These are phyloP conservation scores for Mycosphaerelloides madeirae DNA, from an alignment of 2,329 filamentous ascomycete species.

Conservation along the genomic window DNA sequence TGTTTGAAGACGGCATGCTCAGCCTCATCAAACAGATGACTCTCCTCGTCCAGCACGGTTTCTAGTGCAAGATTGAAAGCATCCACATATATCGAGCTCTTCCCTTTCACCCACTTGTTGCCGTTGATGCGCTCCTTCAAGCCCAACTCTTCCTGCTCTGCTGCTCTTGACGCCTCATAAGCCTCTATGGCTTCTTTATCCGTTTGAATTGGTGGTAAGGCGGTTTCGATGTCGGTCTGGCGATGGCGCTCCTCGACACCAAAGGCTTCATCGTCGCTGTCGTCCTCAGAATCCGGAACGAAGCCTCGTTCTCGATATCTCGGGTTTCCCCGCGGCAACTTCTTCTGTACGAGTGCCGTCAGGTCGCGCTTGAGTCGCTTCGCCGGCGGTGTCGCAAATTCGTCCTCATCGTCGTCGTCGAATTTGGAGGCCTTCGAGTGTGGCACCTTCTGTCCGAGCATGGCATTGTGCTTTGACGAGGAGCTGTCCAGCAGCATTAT, in stretches of 20 bases:
- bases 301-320: conserved; percentile 12
- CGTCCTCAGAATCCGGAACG: conserved; percentile 30
- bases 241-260: conserved; percentile 29
- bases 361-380: conserved; percentile 39
- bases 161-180: conserved; percentile 67
- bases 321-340: conserved; percentile 21
- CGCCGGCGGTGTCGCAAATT: conserved; percentile 33
- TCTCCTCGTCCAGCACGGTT: conserved; percentile 83
- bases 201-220: conserved; percentile 62
- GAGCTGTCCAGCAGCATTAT: conserved; percentile 37
- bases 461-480: conserved; percentile 45
- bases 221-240: conserved; percentile 65
- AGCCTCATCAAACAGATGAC: conserved; percentile 75
- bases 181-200: conserved; percentile 70
- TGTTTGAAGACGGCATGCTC: conserved; percentile 72
- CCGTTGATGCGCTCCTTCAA: conserved; percentile 50
- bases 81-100: conserved; percentile 91
- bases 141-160: conserved; percentile 42
- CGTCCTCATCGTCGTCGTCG: conserved; percentile 33
- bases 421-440: conserved; percentile 44
- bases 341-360: conserved; percentile 18
- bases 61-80: conserved; percentile 91
- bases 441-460: conserved; percentile 42
- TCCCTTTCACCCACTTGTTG: conserved; percentile 65
- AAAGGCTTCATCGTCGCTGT: conserved; percentile 28